Evolutionary conservation across 768 basidiomycete genomes (phyloP).

Genomic region (Suillus occidentalis): DNA sequence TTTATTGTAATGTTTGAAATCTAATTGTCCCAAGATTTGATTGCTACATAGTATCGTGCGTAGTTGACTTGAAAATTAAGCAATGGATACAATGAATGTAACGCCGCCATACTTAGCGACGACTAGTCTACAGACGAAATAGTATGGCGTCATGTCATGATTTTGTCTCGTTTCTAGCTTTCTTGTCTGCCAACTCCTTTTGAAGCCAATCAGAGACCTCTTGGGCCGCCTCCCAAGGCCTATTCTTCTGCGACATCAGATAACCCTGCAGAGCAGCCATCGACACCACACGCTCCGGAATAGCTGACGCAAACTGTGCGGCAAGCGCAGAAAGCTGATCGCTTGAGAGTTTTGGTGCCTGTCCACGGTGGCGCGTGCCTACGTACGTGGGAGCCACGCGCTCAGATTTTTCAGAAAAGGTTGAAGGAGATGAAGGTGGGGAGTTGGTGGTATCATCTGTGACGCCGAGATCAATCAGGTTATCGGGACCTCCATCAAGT

Average conservation of each 20-base stretch:
- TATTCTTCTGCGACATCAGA: constrained; percentile 66
- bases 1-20: no score
- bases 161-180: neutral
- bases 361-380: constrained; percentile 31
- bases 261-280: constrained; percentile 54
- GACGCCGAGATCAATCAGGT: constrained; percentile 21
- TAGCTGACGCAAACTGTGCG: constrained; percentile 48
- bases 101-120: neutral
- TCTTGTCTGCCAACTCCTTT: constrained; percentile 33
- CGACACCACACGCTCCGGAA: constrained; percentile 47
- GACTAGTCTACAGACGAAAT: neutral
- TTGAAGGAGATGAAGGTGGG: neutral
- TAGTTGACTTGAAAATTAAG: neutral
- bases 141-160: neutral
- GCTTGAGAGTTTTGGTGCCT: constrained; percentile 41
- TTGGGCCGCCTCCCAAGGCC: constrained; percentile 55
- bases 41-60: neutral
- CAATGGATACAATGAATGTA: neutral
- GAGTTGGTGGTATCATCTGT: neutral
- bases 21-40: neutral
- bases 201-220: constrained; percentile 50
- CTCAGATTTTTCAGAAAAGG: constrained; percentile 20
- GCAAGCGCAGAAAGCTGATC: constrained; percentile 49
- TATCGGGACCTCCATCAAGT: neutral
- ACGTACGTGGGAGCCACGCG: constrained; percentile 8